These are phyloP conservation scores for Cordyceps farinosa DNA, from an alignment of 2,329 filamentous ascomycete species.

Conservation along the genomic window DNA sequence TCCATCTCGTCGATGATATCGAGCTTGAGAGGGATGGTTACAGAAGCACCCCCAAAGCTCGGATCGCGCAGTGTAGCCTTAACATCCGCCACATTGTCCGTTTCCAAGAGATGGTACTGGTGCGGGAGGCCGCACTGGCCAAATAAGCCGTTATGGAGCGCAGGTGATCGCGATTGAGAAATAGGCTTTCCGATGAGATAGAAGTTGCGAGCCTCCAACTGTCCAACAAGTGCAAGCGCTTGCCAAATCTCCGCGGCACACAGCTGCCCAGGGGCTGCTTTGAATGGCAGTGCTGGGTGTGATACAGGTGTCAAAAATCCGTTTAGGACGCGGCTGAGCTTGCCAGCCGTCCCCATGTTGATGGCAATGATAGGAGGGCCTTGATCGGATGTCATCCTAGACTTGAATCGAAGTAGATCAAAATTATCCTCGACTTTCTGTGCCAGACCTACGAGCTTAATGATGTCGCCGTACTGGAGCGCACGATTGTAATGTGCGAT, in stretches of 20 bases:
- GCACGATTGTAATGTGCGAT: constrained; percentile 85
- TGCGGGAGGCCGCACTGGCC: constrained; percentile 74
- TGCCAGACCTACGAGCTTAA: constrained; percentile 89
- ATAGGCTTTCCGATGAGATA: constrained; percentile 88
- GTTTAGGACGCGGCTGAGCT: constrained; percentile 87
- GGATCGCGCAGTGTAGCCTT: constrained; percentile 62
- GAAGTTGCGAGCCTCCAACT: constrained; percentile 72
- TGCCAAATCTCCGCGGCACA: constrained; percentile 84
- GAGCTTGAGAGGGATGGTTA: constrained; percentile 92
- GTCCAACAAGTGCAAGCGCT: constrained; percentile 73
- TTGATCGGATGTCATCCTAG: constrained; percentile 67
- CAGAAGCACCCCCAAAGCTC: constrained; percentile 86
- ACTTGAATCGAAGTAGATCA: constrained; percentile 75
- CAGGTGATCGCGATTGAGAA: constrained; percentile 75
- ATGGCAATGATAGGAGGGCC: constrained; percentile 85
- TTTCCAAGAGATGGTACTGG: constrained; percentile 73
- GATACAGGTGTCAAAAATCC: constrained; percentile 92
- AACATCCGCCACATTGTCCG: constrained; percentile 59
- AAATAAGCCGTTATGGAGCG: constrained; percentile 87
- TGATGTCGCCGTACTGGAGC: constrained; percentile 83
- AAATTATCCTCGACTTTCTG: constrained; percentile 79
- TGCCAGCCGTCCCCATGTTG: constrained; percentile 88
- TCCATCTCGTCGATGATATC: constrained; percentile 82
- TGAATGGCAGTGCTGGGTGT: constrained; percentile 83
- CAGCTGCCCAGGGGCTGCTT: constrained; percentile 89